Evolutionary conservation across 106 monocot genomes (phyloP), one percentile per base, ranked within the genome.

Genomic region (Dendrobium huoshanense): DNA sequence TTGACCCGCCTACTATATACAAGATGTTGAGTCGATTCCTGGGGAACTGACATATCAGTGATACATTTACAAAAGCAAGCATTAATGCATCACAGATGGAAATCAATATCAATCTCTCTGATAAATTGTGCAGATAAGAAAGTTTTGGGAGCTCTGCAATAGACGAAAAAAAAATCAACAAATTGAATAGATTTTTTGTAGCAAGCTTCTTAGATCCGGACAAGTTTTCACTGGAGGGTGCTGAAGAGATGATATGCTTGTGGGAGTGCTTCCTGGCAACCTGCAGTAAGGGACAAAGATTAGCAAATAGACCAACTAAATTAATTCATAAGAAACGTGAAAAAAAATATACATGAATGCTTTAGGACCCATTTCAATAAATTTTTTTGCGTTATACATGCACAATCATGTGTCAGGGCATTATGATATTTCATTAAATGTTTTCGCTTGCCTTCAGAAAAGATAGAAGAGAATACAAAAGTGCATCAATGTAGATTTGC

Each of bases 401-500:
- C 9, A 51, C 13, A 51, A 51, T 51, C 51, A 51, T 51, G 51
- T 13, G 0, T 51, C 16, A 51, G 51, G 13, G 2, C 13, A 51
- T 51, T 51, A 51, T 15, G 51, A 51, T 51, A 15, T 15, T 51
- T 51, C 13, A 51, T 51, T 41, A 0, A 4, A 41, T 73, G 17
- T 18, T 73, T 73, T 73, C 41, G 7, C 41, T 73, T 41, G 73
- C 37, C 37, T 48, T 45, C 24, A 55, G 54, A 77, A 17, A 56
- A 16, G 56, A 55, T 16, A 31, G 31, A 31, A 31, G 31, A 31
- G 18, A 77, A 77, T 22, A 33, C 4, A 77, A 54, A 77, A 33
- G 37, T 4, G 9, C 17, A 47, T 47, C 3, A 76, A 25, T 31
- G 2, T 40, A 9, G 18, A 33, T 43, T 77, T 87, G 90, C 91